A percentile compares a stretch with the other conserved stretches of the same genome.
Conservation (phyloP, 805 yeast genomes). For the Candida sithepensis region DNA sequence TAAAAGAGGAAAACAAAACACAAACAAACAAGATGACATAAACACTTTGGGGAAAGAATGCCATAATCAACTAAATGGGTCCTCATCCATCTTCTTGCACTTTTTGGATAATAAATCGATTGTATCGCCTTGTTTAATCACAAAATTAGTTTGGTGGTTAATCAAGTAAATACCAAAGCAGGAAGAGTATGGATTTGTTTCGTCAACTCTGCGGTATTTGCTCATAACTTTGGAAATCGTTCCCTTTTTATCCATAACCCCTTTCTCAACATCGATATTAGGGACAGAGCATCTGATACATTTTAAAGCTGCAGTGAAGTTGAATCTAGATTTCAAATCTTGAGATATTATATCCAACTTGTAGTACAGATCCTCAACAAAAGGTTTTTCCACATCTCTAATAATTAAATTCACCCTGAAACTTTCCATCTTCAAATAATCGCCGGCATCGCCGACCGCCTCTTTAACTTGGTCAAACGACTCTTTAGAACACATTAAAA, state of each 20-base stretch:
- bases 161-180: conserved; percentile 29
- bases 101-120: conserved; percentile 20
- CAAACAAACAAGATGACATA: too few relatives aligned
- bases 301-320: conserved; percentile 23
- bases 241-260: conserved; percentile 20
- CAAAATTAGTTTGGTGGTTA: conserved; percentile 20
- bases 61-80: conserved; percentile 13
- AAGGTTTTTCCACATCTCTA: conserved; percentile 18
- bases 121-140: conserved; percentile 22
- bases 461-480: conserved; percentile 14
- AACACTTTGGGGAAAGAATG: neutral
- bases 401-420: conserved; percentile 30
- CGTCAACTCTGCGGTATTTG: conserved; percentile 29
- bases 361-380: conserved; percentile 27
- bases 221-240: conserved; percentile 23
- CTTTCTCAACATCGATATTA: conserved; percentile 21
- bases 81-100: conserved; percentile 12
- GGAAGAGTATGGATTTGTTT: conserved; percentile 19
- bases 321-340: conserved; percentile 4
- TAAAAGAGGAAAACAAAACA: neutral
- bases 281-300: conserved; percentile 30
- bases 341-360: conserved; percentile 18
- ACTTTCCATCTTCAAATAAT: conserved; percentile 14
- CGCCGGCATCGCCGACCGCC: conserved; percentile 11
- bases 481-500: conserved; percentile 23